Percentiles rank a stretch among this genome's conserved stretches.
These are phyloP conservation scores for Chaetothyriales sp. DNA, from an alignment of 2,329 filamentous ascomycete species.

Conservation along the genomic window DNA sequence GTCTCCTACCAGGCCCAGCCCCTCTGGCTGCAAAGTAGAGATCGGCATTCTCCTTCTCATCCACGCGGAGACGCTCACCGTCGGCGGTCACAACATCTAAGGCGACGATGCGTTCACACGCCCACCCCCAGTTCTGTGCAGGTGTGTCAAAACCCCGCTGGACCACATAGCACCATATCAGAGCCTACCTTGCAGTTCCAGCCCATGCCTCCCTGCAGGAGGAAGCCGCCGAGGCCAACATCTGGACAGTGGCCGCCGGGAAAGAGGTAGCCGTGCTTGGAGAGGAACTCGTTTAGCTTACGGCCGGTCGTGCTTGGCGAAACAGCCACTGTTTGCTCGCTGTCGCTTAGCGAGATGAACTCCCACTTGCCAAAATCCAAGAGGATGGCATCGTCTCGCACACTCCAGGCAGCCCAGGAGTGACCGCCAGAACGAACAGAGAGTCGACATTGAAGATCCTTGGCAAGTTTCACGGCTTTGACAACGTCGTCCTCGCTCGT, in stretches of 20 bases:
- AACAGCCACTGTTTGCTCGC: conserved; percentile 25
- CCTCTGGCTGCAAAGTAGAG: conserved; percentile 37
- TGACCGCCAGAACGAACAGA: conserved; percentile 37
- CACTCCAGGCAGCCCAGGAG: conserved; percentile 36
- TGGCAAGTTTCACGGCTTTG: conserved; percentile 26
- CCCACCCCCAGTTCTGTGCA: conserved; percentile 39
- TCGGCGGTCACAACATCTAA: conserved; percentile 36
- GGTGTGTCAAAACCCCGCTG: conserved; percentile 1
- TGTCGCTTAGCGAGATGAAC: conserved; percentile 27
- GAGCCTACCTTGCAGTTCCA: conserved; percentile 36
- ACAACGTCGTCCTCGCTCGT: conserved; percentile 23
- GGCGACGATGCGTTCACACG: conserved; percentile 33
- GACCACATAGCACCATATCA: not conserved
- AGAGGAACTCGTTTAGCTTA: conserved; percentile 16
- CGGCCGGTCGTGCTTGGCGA: conserved; percentile 36
- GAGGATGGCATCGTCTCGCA: conserved; percentile 33
- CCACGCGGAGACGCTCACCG: conserved; percentile 25
- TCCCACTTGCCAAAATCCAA: conserved; percentile 29
- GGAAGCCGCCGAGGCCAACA: conserved; percentile 41
- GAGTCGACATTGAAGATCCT: conserved; percentile 23
- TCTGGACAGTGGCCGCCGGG: conserved; percentile 41
- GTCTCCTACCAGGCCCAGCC: conserved; percentile 27
- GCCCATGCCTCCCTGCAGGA: conserved; percentile 43
- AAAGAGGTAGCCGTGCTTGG: conserved; percentile 31
- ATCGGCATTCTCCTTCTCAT: conserved; percentile 28